A percentile compares a stretch with the other conserved stretches of the same genome.
These are phyloP conservation scores for Trypethelium eluteriae DNA, from an alignment of 495 filamentous ascomycete species.

Conservation along the genomic window DNA sequence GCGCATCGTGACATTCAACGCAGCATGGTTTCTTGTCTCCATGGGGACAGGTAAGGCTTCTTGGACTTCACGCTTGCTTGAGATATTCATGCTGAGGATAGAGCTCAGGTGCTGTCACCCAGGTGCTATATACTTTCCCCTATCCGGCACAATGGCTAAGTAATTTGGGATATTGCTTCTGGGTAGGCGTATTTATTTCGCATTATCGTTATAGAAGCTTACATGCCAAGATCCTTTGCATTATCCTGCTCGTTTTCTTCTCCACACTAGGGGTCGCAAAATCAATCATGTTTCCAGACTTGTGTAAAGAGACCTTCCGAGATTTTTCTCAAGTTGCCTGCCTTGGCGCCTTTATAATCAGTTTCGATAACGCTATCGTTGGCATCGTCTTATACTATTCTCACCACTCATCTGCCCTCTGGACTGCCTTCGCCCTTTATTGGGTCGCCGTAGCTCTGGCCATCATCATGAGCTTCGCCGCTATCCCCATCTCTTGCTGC, in stretches of 20 bases:
- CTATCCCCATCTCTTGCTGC: neutral
- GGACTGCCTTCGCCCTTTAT: constrained; percentile 9
- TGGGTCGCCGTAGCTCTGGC: constrained; percentile 14
- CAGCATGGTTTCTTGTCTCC: constrained; percentile 13
- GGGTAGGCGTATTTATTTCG: neutral
- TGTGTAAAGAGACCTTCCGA: constrained; percentile 3
- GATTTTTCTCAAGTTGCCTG: constrained; percentile 13
- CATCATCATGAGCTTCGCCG: constrained; percentile 1
- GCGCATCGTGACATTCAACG: constrained; percentile 12
- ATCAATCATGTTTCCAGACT: constrained; percentile 10
- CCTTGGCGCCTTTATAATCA: constrained; percentile 11
- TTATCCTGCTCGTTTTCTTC: constrained; percentile 13
- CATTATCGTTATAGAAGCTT: neutral
- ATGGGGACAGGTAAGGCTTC: constrained; percentile 12
- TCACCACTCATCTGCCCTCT: neutral
- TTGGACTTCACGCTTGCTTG: neutral
- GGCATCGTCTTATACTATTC: constrained; percentile 13
- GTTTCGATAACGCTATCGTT: constrained; percentile 13
- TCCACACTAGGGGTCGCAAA: neutral
- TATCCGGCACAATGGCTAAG: constrained; percentile 14
- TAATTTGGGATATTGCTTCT: constrained; percentile 14
- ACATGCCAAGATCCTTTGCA: constrained; percentile 5
- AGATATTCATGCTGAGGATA: neutral
- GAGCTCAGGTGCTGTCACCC: neutral
- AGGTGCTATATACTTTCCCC: constrained; percentile 13